Conservation (phyloP, 2,329 filamentous ascomycete species). For the Sclerotinia glacialis region DNA sequence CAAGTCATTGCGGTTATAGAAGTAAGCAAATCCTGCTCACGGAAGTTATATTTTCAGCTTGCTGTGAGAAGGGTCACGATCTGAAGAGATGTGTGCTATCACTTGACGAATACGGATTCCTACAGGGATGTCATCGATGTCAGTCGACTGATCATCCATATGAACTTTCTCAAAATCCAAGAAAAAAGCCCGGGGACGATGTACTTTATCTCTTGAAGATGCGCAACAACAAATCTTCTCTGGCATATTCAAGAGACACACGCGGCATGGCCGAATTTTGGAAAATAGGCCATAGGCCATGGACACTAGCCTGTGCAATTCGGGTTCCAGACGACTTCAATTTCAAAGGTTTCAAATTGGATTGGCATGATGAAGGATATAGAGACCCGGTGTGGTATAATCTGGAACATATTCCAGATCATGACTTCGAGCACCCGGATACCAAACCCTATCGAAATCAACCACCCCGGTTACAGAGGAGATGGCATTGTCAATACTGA, state of each 20-base stretch:
- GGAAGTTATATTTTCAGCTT: neutral
- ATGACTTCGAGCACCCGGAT: neutral
- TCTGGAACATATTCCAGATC: neutral
- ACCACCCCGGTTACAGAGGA: too few relatives aligned
- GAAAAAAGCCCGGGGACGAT: neutral
- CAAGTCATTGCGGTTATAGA: too few relatives aligned
- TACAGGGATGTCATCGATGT: neutral
- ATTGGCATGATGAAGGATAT: too few relatives aligned
- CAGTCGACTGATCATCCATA: neutral
- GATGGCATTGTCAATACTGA: too few relatives aligned
- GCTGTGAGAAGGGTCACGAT: neutral
- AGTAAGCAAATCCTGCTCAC: neutral
- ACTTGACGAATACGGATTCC: neutral
- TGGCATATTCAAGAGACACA: neutral
- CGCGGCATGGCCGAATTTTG: neutral
- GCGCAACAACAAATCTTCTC: neutral
- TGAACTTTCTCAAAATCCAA: neutral
- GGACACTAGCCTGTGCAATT: neutral
- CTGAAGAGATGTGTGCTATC: neutral
- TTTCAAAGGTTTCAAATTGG: too few relatives aligned
- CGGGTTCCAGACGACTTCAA: too few relatives aligned
- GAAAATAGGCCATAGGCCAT: neutral
- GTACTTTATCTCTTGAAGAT: neutral
- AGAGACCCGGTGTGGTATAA: neutral
- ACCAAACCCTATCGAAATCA: too few relatives aligned